Evolutionary conservation across 805 yeast genomes (phyloP).

Genomic region (Pichia gijzeniarum): DNA sequence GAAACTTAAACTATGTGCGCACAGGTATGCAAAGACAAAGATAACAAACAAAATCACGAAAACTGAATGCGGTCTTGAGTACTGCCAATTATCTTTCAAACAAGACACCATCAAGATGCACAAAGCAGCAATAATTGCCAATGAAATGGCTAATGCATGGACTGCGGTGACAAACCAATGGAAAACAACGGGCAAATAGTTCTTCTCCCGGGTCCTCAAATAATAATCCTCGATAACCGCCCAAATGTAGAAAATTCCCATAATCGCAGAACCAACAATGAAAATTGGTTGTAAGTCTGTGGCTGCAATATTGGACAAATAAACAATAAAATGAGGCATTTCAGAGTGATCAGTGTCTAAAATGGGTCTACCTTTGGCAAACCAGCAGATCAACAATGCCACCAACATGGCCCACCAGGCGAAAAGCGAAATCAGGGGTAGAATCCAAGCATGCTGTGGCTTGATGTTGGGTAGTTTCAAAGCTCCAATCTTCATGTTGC

Average conservation of each 20-base stretch:
- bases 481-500: slow-evolving; percentile 13
- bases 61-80: slow-evolving; percentile 50
- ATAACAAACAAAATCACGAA: slow-evolving; percentile 73
- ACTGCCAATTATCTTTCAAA: slow-evolving; percentile 52
- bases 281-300: slow-evolving; percentile 80
- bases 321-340: slow-evolving; percentile 37
- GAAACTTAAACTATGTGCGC: slow-evolving; percentile 17
- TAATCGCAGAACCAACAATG: slow-evolving; percentile 69
- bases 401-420: slow-evolving; percentile 92
- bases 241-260: slow-evolving; percentile 66
- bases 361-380: slow-evolving; percentile 69
- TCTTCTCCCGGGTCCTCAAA: slow-evolving; percentile 49
- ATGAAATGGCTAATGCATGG: slow-evolving; percentile 22
- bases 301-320: slow-evolving; percentile 84
- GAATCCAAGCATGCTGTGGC: slow-evolving; percentile 25
- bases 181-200: slow-evolving; percentile 42
- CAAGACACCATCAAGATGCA: slow-evolving; percentile 72
- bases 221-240: slow-evolving; percentile 56
- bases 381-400: slow-evolving; percentile 74
- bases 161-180: slow-evolving; percentile 17
- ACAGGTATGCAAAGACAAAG: slow-evolving; percentile 48
- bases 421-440: slow-evolving; percentile 61
- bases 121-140: slow-evolving; percentile 40
- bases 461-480: slow-evolving; percentile 20
- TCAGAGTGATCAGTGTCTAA: slow-evolving; percentile 51